Evolutionary conservation across 768 basidiomycete genomes (phyloP).

Genomic region (Lactarius deliciosus): DNA sequence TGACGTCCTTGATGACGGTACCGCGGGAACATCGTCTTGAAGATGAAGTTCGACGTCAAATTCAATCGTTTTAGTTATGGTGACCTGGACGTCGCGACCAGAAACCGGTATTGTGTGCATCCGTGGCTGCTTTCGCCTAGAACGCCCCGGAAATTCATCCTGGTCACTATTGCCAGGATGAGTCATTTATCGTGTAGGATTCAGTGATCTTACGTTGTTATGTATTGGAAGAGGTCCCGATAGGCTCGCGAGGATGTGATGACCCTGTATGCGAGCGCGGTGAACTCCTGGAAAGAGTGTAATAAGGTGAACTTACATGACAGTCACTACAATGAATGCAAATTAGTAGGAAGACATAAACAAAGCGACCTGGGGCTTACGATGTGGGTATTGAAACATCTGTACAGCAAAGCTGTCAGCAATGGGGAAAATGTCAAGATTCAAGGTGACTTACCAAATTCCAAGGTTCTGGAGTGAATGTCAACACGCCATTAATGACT

Average conservation of each 20-base stretch:
- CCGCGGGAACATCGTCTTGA: not conserved
- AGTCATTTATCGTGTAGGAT: not conserved
- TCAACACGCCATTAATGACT: not conserved
- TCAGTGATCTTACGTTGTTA: constrained; percentile 17
- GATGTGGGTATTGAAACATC: constrained; percentile 30
- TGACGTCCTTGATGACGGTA: not conserved
- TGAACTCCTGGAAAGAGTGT: not conserved
- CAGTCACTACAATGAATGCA: constrained; percentile 7
- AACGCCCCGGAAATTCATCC: constrained; percentile 1
- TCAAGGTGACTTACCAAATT: constrained; percentile 20
- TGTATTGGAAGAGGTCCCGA: constrained; percentile 29
- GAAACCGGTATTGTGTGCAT: constrained; percentile 5
- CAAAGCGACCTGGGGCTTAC: constrained; percentile 7
- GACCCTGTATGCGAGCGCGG: constrained; percentile 5
- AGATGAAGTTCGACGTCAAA: constrained; percentile 24
- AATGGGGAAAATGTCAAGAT: not conserved
- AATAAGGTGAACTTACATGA: constrained; percentile 19
- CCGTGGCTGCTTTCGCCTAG: constrained; percentile 16
- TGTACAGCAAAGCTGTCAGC: not conserved
- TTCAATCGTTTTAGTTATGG: constrained; percentile 25
- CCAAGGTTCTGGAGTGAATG: constrained; percentile 18
- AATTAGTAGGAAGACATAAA: not conserved
- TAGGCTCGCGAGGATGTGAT: constrained; percentile 27
- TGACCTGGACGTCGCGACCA: constrained; percentile 22
- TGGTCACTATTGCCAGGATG: constrained; percentile 11